Conservation (phyloP, 805 yeast genomes). For the Candida quercuum region DNA sequence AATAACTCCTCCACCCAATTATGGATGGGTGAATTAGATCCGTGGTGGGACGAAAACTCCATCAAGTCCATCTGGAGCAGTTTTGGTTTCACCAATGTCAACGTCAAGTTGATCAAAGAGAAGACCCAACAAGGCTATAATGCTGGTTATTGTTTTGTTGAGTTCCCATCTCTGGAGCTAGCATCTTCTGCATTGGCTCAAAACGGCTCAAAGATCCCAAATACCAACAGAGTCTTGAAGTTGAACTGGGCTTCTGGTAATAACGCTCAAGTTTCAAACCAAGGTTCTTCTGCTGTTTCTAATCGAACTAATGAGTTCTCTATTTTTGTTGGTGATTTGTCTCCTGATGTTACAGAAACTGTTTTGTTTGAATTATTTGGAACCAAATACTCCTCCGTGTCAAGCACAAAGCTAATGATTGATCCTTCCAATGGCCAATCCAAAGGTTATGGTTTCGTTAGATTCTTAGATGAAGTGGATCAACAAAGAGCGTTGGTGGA, state of each 20-base stretch:
- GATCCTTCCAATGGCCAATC: constrained; percentile 67
- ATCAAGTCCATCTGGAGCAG: constrained; percentile 65
- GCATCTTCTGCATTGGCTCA: constrained; percentile 62
- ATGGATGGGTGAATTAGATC: constrained; percentile 93
- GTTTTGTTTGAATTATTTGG: constrained; percentile 61
- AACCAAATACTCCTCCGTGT: constrained; percentile 63
- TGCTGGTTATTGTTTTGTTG: constrained; percentile 80
- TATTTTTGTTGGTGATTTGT: constrained; percentile 82
- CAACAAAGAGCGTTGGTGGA: constrained; percentile 69
- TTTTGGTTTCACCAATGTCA: constrained; percentile 55
- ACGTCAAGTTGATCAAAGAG: constrained; percentile 69
- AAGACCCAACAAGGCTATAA: constrained; percentile 35
- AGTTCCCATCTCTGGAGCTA: constrained; percentile 53
- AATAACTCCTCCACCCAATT: constrained; percentile 28
- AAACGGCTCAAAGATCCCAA: constrained; percentile 68
- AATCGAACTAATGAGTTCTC: constrained; percentile 43
- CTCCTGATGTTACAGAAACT: constrained; percentile 66
- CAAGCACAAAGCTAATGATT: constrained; percentile 71
- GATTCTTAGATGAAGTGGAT: constrained; percentile 58
- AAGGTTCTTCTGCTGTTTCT: constrained; percentile 3
- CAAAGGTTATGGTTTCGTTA: constrained; percentile 88
- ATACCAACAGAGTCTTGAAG: constrained; percentile 52
- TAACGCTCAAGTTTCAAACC: constrained; percentile 16
- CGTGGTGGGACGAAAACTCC: constrained; percentile 70
- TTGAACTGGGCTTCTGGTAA: constrained; percentile 79